These are phyloP conservation scores for Pythium phragmiticola DNA, from an alignment of 352 stramenopile species.

Conservation along the genomic window DNA sequence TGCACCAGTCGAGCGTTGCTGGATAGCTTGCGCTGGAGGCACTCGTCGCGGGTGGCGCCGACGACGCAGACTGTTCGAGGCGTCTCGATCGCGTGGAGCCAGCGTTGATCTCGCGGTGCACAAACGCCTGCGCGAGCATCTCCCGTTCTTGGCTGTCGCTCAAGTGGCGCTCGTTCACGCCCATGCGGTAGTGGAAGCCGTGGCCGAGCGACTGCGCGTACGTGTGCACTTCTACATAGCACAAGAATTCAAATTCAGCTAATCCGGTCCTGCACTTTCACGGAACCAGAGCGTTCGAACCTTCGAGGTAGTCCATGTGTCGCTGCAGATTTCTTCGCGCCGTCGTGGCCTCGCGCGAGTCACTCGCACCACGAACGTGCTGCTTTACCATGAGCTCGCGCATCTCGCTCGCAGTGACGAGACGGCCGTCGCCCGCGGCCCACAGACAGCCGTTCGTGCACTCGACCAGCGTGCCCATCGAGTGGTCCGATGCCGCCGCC, in stretches of 20 bases:
- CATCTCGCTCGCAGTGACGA: slow-evolving; percentile 43
- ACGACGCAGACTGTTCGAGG: slow-evolving; percentile 23
- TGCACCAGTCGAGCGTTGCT: slow-evolving; percentile 69
- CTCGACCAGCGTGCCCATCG: slow-evolving; percentile 52
- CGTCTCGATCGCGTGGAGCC: slow-evolving; percentile 27
- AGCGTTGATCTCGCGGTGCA: slow-evolving; percentile 52
- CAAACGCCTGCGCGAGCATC: slow-evolving; percentile 54
- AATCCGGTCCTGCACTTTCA: background rate
- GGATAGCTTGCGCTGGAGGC: slow-evolving; percentile 24
- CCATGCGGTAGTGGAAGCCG: slow-evolving; percentile 64
- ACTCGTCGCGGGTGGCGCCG: slow-evolving; percentile 26
- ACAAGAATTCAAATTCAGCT: background rate
- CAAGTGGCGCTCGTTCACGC: slow-evolving; percentile 65
- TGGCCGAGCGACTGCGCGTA: slow-evolving; percentile 58
- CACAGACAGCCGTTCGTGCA: slow-evolving; percentile 53
- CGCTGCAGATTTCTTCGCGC: slow-evolving; percentile 53
- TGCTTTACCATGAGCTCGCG: slow-evolving; percentile 45
- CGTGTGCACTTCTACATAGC: slow-evolving; percentile 47
- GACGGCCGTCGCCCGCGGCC: slow-evolving; percentile 41
- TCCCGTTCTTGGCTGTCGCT: slow-evolving; percentile 34
- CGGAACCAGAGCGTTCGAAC: slow-evolving; percentile 23
- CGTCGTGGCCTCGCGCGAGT: slow-evolving; percentile 2
- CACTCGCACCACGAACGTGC: slow-evolving; percentile 30
- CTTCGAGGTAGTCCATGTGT: slow-evolving; percentile 81
- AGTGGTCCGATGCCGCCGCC: slow-evolving; percentile 12